Conservation (phyloP, 2,329 filamentous ascomycete species). For the Penicillium crustosum region DNA sequence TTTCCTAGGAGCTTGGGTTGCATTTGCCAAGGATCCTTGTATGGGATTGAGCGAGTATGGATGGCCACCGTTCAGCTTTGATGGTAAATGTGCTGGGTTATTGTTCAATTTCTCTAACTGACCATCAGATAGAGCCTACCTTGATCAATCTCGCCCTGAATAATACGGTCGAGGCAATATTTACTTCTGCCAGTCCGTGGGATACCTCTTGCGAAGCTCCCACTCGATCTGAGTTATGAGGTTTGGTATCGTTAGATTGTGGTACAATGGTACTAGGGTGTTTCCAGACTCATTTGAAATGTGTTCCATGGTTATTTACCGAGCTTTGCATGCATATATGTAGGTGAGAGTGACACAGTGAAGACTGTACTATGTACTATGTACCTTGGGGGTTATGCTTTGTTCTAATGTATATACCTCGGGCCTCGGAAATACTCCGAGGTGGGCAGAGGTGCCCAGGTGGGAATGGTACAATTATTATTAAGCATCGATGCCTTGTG, state of each 20-base stretch:
- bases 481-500: neutral
- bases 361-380: neutral
- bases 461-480: neutral
- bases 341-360: neutral
- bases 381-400: neutral
- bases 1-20: slow-evolving; percentile 6
- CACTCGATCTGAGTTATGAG: neutral
- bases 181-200: neutral
- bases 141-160: slow-evolving; percentile 2
- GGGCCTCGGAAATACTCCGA: neutral
- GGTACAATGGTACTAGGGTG: neutral
- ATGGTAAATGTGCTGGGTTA: neutral
- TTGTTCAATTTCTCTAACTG: neutral
- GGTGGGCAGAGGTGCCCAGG: no score
- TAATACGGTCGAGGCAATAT: neutral
- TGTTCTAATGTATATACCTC: neutral
- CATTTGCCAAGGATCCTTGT: slow-evolving; percentile 9
- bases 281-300: neutral
- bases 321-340: neutral
- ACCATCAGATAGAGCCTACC: neutral
- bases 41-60: slow-evolving; percentile 5
- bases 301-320: neutral
- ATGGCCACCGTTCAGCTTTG: slow-evolving; percentile 3
- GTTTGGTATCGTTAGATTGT: neutral
- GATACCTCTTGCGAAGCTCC: neutral